These are phyloP conservation scores for Zarea fungicola DNA, from an alignment of 2,329 filamentous ascomycete species.

Conservation along the genomic window DNA sequence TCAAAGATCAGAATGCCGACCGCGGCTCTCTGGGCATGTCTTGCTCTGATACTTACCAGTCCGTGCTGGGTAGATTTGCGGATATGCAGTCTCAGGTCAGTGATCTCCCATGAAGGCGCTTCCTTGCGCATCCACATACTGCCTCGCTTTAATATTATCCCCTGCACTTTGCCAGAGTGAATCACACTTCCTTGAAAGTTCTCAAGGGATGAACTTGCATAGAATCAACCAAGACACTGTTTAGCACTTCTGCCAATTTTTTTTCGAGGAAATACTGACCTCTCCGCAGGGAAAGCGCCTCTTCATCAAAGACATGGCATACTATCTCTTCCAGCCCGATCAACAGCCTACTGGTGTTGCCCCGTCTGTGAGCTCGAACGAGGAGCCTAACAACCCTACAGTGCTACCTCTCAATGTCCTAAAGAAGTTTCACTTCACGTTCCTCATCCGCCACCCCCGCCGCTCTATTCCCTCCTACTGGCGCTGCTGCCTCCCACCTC, in stretches of 20 bases:
- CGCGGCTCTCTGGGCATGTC: constrained; percentile 60
- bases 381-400: constrained; percentile 73
- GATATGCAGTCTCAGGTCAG: constrained; percentile 68
- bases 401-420: constrained; percentile 72
- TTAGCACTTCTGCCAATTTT: too few species aligned
- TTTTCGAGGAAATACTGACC: constrained; percentile 20
- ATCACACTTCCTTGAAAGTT: too few species aligned
- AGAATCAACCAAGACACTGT: too few species aligned
- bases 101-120: constrained; percentile 18
- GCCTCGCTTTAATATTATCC: not conserved
- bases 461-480: constrained; percentile 89
- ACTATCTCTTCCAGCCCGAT: constrained; percentile 80
- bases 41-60: constrained; percentile 61
- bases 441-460: constrained; percentile 94
- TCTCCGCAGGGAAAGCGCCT: constrained; percentile 70
- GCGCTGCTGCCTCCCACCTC: constrained; percentile 85
- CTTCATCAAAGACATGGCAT: constrained; percentile 97
- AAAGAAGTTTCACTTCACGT: constrained; percentile 84
- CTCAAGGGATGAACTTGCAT: too few species aligned
- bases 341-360: constrained; percentile 64
- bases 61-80: constrained; percentile 72
- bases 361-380: constrained; percentile 64
- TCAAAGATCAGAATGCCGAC: constrained; percentile 58
- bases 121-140: constrained; percentile 1
- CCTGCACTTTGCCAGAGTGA: not conserved